Evolutionary conservation across 179 eudicot genomes (phyloP).

Genomic region (Beta corolliflora): DNA sequence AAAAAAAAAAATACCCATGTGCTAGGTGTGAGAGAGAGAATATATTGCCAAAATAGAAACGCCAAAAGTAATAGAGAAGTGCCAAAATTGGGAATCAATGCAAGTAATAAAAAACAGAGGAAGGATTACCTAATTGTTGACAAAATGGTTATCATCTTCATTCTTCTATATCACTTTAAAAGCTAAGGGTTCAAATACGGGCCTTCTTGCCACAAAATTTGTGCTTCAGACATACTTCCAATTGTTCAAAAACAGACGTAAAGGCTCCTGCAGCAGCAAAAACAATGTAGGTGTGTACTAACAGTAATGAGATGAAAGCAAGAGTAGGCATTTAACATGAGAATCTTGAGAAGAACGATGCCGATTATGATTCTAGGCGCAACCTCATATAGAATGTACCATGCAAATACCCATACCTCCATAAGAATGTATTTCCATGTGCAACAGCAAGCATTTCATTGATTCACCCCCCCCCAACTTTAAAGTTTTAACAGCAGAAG

Average conservation of each 20-base stretch:
- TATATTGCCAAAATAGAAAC: too few relatives aligned
- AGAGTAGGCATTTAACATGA: background rate
- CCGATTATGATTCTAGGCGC: background rate
- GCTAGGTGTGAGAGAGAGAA: too few relatives aligned
- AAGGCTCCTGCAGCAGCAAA: constrained; percentile 52
- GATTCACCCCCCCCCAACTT: background rate
- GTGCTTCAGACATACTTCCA: constrained; percentile 55
- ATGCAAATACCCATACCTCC: background rate
- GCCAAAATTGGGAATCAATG: background rate
- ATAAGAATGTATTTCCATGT: background rate
- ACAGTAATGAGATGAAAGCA: background rate
- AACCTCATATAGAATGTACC: background rate
- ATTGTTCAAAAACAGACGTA: constrained; percentile 46
- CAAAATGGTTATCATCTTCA: too few relatives aligned
- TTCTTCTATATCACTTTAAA: background rate
- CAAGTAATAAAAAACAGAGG: too few relatives aligned
- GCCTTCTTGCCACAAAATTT: constrained; percentile 51
- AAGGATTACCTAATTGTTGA: too few relatives aligned
- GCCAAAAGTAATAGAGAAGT: too few relatives aligned
- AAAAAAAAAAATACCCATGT: too few relatives aligned
- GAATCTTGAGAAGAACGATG: background rate
- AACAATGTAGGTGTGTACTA: background rate
- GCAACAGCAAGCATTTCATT: background rate
- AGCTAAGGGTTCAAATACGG: background rate
- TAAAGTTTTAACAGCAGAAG: background rate